Evolutionary conservation across 2,329 filamentous ascomycete genomes (phyloP), one percentile per base, ranked within the genome.

Genomic region (Alternaria longipes): DNA sequence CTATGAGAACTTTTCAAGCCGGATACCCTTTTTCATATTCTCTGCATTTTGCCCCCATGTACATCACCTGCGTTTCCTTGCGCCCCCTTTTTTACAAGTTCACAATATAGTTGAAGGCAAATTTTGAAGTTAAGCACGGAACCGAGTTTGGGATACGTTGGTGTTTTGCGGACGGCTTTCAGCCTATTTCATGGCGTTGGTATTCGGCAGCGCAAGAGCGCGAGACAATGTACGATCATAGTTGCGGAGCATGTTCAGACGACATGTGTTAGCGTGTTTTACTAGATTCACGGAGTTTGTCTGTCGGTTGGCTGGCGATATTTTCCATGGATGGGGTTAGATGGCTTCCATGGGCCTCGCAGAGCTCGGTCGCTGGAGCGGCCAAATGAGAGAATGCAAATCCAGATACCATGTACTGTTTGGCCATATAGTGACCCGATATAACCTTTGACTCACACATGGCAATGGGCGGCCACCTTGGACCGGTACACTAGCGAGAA

Each of bases 1-100:
- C 61, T 77, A 20, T 78, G 55, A 54, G 50, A 38, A 30, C 12
- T 16, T 32, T 24, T 36, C 41, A 28, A 49, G 30, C 44, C 28
- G 26, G 30, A 32, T 28, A 26, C 40, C 50, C 14, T 50, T 51
- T 40, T 49, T 14, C 47, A 56, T 41, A 40, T 49, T 46, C 46
- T 20, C 22, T 24, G 41, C 50, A 47, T 51, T 34, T 44, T 56
- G 30, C 47, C 28, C 28, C 55, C 51, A 44, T 65, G 63, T 65
- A 65, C 42, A 64, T 58, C 52, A 64, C n/a, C 54, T 42, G 22
- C 54, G 38, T 64, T 64, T 56, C 41, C 46, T 62, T 62, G 30
- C n/a, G 30, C 50, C 53, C 41, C 41, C 42, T 62, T 63, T 50
- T 34, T 24, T 50, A 52, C 54, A 24, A 32, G 20, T 55, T 56